Base-by-base conservation (phyloP, 2,329 filamentous ascomycete species). In the Trichoderma sp. region DNA sequence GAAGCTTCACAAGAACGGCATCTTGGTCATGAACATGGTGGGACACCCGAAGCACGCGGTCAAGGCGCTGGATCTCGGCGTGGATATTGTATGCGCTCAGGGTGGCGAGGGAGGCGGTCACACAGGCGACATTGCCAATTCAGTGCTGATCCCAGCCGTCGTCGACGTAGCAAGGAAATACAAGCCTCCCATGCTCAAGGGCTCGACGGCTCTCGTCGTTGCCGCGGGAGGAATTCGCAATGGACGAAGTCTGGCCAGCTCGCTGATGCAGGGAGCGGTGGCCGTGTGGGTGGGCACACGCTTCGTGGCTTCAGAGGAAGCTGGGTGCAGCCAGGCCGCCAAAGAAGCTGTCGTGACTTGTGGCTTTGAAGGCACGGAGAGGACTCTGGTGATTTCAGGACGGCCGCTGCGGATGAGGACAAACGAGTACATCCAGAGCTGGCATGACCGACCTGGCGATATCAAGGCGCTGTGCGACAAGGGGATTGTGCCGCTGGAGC, bases 11-110 rank as follows among this genome's bases (percentile, higher is more conserved):
- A 86, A 87, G 9, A 91, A 92, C 0, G 93, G 92, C 0, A 92
- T 98, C 53, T 80, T 97, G 72, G 87, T 98, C 43, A 98, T 98
- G 94, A 98, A 98, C 81, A 98, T 98, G 95, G 94, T 98, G 24
- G 95, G 95, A 0, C 93, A 95, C 77, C 95, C 95, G 2, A 94
- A 92, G 80, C 95, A 98, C 81, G 95, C 95, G 1, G 88, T 91
- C 80, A 98, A 98, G 84, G 95, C 95, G 3, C 85, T 98, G 4
- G 89, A 94, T 64, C 88, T 91, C 0, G 95, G 95, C 57, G 94
- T 97, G 11, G 95, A 98, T 82, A 91, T 98, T 74, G 88, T 98
- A 6, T 97, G 94, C 80, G 91, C 95, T 2, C 95, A 98, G 84
- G 95, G 95, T 61, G 94, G 94, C 66, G 95, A 98, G 81, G 95